Evolutionary conservation across 2,329 filamentous ascomycete genomes (phyloP), one percentile per base, ranked within the genome.

Genomic region (Colletotrichum chlorophyti): DNA sequence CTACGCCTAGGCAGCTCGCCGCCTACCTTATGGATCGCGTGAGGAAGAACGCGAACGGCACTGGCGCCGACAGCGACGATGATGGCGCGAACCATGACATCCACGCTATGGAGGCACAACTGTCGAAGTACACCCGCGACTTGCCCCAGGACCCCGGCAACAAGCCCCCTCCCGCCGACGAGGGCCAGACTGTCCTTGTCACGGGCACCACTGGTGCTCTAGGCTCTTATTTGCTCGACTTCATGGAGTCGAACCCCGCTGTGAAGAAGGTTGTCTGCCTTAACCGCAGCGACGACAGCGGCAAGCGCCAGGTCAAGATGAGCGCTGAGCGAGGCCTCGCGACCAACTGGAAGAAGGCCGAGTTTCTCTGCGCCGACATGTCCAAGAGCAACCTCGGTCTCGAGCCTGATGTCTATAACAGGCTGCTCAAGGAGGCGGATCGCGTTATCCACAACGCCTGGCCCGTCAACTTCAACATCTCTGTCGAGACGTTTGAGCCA

Each of bases 381-480:
- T 74, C 77, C 0, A 72, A 76, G 12, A 68, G 74, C 0, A 67
- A 74, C 11, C 74, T 88, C 1, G 84, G 84, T 0, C 72, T 89
- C 0, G 58, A 47, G 9, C 62, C 70, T 4, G 65, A 69, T 1
- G 68, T 67, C 1, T 74, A 76, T 67, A 37, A 70, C 35, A 65
- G 72, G 1, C 65, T 82, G 1, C 66, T 77, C 4, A 45, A 65
- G 7, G 69, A 76, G 1, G 73, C 73, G 0, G 79, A 82, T 49
- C 73, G 74, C 12, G 69, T 84, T 15, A 77, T 83, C 51, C 83
- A 85, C 68, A 84, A 81, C 61, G 80, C 81, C n/a, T 72, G 69
- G 69, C 69, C 68, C 0, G 83, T 85, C 69, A 82, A 83, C 67
- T 82, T 79, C 65, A 83, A 80, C 66, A 74, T 83, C n/a, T 69